These are phyloP conservation scores for Aphanomyces astaci DNA, from an alignment of 352 stramenopile species.

Conservation along the genomic window DNA sequence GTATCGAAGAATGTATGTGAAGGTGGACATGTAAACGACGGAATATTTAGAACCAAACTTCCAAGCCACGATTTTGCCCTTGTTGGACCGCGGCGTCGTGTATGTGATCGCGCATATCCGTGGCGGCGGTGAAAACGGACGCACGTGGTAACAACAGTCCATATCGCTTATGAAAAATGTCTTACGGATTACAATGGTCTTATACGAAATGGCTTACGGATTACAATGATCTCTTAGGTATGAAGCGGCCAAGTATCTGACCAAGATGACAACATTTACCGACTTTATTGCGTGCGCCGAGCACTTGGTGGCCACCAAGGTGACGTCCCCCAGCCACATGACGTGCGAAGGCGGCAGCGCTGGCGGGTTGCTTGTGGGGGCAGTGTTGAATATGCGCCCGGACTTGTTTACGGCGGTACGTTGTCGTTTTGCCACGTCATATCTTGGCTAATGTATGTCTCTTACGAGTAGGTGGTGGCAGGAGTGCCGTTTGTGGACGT, in stretches of 20 bases:
- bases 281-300: slow-evolving; percentile 91
- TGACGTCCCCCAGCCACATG: slow-evolving; percentile 77
- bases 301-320: slow-evolving; percentile 73
- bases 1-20: too few species aligned
- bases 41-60: slow-evolving; percentile 93
- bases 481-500: slow-evolving; percentile 98
- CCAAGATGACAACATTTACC: slow-evolving; percentile 98
- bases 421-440: neutral
- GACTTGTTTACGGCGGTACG: slow-evolving; percentile 89
- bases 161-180: too few species aligned
- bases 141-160: slow-evolving; percentile 86
- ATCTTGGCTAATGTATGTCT: neutral
- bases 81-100: slow-evolving; percentile 94
- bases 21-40: too few species aligned
- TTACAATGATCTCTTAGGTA: slow-evolving; percentile 25
- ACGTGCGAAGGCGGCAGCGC: slow-evolving; percentile 93
- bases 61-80: slow-evolving; percentile 76
- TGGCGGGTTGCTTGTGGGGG: slow-evolving; percentile 94
- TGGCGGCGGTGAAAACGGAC: slow-evolving; percentile 95
- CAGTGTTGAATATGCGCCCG: slow-evolving; percentile 93
- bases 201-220: neutral
- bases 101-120: slow-evolving; percentile 97
- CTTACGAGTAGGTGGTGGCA: slow-evolving; percentile 71
- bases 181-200: too few species aligned
- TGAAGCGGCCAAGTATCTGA: slow-evolving; percentile 93